Evolutionary conservation across 139 green algal genomes (phyloP).

Genomic region (Bryopsis sp.): DNA sequence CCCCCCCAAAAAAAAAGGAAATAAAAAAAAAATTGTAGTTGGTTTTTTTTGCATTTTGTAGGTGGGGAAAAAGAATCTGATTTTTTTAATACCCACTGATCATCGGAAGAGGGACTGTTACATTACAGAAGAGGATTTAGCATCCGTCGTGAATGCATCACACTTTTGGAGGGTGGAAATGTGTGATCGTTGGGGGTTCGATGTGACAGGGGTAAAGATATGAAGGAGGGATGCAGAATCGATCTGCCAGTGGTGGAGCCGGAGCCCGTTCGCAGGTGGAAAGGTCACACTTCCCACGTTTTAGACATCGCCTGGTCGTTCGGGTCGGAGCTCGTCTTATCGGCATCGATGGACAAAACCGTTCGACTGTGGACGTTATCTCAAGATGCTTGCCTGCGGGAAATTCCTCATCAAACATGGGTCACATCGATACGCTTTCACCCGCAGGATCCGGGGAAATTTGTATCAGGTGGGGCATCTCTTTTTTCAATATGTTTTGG

Average conservation of each 20-base stretch:
- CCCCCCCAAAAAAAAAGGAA: too few species aligned
- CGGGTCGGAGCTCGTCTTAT: slow-evolving; percentile 6
- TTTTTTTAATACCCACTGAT: too few species aligned
- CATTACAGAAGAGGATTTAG: background rate
- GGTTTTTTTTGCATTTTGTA: too few species aligned
- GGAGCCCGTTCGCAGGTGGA: background rate
- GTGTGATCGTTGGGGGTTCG: too few species aligned
- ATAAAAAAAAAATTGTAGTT: too few species aligned
- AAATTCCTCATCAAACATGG: slow-evolving; percentile 10
- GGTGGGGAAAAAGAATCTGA: too few species aligned
- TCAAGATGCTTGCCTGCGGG: slow-evolving; percentile 6
- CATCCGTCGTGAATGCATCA: background rate
- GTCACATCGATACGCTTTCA: slow-evolving; percentile 16
- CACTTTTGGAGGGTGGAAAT: too few species aligned
- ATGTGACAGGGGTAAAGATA: background rate
- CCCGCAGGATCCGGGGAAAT: background rate
- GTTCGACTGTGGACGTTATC: slow-evolving; percentile 11
- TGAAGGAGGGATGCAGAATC: background rate
- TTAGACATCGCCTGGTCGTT: slow-evolving; percentile 4
- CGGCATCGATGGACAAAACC: slow-evolving; percentile 13
- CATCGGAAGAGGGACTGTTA: too few species aligned
- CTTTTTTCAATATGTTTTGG: too few species aligned
- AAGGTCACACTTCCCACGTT: slow-evolving; percentile 9
- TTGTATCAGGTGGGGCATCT: slow-evolving; percentile 18
- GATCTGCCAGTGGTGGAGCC: slow-evolving; percentile 11